Evolutionary conservation across 768 basidiomycete genomes (phyloP).

Genomic region (Boletus patriciae): DNA sequence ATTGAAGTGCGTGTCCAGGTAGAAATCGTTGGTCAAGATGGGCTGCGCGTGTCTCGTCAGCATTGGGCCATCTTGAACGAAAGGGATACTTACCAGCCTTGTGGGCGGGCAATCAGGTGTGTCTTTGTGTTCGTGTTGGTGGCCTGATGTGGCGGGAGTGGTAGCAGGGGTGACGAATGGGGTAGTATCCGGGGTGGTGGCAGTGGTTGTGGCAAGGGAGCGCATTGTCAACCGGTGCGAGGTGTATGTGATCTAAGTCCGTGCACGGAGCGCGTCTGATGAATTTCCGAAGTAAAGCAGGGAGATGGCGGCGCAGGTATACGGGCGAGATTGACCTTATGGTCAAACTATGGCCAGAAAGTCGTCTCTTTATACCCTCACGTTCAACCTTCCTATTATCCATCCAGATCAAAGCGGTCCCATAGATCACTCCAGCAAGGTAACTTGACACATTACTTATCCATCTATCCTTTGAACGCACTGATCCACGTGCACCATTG

Average conservation of each 20-base stretch:
- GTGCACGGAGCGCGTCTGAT: too few species aligned
- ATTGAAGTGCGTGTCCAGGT: conserved; percentile 47
- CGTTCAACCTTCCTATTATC: not conserved
- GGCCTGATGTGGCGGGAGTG: not conserved
- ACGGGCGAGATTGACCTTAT: not conserved
- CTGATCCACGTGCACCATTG: not conserved
- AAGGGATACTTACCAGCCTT: not conserved
- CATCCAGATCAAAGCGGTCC: not conserved
- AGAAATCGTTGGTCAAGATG: conserved; percentile 39
- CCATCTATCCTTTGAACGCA: not conserved
- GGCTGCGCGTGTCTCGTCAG: not conserved
- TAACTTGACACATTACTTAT: too few species aligned
- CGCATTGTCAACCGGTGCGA: not conserved
- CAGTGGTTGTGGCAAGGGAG: not conserved
- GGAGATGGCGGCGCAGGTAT: not conserved
- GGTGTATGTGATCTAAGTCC: too few species aligned
- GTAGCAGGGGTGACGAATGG: not conserved
- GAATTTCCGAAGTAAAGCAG: not conserved
- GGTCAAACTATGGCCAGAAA: not conserved
- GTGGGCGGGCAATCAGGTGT: not conserved
- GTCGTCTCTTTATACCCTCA: conserved; percentile 4
- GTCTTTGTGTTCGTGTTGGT: not conserved
- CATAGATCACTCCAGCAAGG: not conserved
- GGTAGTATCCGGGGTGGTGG: not conserved
- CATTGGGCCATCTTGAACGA: too few species aligned